phyloP scores from a whole-genome alignment of 1,284 basidiomycete species.

The Austroboletus niveus region DNA sequence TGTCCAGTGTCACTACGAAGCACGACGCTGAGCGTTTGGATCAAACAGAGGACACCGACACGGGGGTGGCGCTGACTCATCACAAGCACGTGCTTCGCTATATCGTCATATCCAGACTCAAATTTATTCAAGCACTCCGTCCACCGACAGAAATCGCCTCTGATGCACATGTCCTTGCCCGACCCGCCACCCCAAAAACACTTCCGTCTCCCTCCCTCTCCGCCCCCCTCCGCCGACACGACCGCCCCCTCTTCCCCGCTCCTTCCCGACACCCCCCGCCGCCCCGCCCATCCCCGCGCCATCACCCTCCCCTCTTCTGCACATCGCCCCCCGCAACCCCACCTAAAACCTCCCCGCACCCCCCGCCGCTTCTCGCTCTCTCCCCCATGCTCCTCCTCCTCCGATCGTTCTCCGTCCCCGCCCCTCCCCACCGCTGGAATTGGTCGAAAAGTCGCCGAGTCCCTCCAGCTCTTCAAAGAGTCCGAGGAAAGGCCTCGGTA shows the following conservation, averaged over 20 bases:
- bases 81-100: slow-evolving; percentile 29
- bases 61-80: slow-evolving; percentile 23
- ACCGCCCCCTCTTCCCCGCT: slow-evolving; percentile 39
- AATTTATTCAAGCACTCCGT: slow-evolving; percentile 7
- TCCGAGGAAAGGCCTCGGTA: slow-evolving; percentile 44
- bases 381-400: slow-evolving; percentile 44
- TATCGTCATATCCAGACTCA: slow-evolving; percentile 26
- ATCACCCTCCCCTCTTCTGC: slow-evolving; percentile 38
- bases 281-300: slow-evolving; percentile 33
- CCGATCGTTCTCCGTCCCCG: slow-evolving; percentile 17
- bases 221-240: background rate
- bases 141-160: background rate
- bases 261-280: slow-evolving; percentile 15
- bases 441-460: slow-evolving; percentile 76
- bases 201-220: slow-evolving; percentile 1
- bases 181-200: background rate
- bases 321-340: slow-evolving; percentile 13
- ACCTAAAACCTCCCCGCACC: slow-evolving; percentile 36
- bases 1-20: slow-evolving; percentile 11
- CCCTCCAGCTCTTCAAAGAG: slow-evolving; percentile 77
- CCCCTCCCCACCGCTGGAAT: slow-evolving; percentile 45
- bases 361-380: slow-evolving; percentile 39
- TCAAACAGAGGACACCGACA: slow-evolving; percentile 5
- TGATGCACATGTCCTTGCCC: background rate
- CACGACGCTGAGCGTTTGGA: background rate